Percentiles rank a stretch among this genome's conserved stretches.
phyloP scores from a whole-genome alignment of 768 basidiomycete species.

The Coprinellus micaceus region DNA sequence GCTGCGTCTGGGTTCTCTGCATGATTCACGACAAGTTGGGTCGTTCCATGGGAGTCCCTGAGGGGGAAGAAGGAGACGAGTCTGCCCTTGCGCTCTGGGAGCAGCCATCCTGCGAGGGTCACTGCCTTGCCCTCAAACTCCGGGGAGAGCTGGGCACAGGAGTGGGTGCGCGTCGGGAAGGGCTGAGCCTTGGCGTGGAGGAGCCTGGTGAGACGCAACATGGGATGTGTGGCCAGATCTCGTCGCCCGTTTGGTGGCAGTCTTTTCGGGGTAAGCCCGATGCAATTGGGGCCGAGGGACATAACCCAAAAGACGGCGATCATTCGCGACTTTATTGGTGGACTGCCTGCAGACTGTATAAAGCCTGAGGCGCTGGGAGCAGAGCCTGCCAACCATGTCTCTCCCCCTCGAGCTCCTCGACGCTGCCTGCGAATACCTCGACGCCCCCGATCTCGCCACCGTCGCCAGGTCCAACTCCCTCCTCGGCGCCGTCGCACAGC shows the following conservation, averaged over 20 bases:
- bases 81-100: constrained; percentile 72
- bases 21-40: constrained; percentile 73
- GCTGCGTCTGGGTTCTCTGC: constrained; percentile 27
- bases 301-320: constrained; percentile 33
- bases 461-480: constrained; percentile 34
- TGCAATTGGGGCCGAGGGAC: too few species aligned
- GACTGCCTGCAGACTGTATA: constrained; percentile 13
- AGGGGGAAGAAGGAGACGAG: constrained; percentile 82
- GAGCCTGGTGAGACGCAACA: constrained; percentile 9
- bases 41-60: constrained; percentile 70
- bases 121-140: constrained; percentile 54
- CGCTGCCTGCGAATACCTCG: constrained; percentile 2
- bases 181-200: constrained; percentile 39
- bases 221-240: constrained; percentile 13
- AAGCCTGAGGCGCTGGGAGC: constrained; percentile 1
- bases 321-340: constrained; percentile 29
- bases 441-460: constrained; percentile 41
- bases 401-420: constrained; percentile 15
- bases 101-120: constrained; percentile 78
- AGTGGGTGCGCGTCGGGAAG: constrained; percentile 59
- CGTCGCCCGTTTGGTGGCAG: too few species aligned
- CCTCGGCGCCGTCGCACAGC: constrained; percentile 50
- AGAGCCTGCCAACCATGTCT: constrained; percentile 12
- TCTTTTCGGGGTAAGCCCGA: too few species aligned
- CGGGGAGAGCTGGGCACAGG: constrained; percentile 54